Percentiles rank a stretch among this genome's conserved stretches.
These are phyloP conservation scores for Trametes villosa DNA, from an alignment of 768 basidiomycete genomes.

Conservation along the genomic window DNA sequence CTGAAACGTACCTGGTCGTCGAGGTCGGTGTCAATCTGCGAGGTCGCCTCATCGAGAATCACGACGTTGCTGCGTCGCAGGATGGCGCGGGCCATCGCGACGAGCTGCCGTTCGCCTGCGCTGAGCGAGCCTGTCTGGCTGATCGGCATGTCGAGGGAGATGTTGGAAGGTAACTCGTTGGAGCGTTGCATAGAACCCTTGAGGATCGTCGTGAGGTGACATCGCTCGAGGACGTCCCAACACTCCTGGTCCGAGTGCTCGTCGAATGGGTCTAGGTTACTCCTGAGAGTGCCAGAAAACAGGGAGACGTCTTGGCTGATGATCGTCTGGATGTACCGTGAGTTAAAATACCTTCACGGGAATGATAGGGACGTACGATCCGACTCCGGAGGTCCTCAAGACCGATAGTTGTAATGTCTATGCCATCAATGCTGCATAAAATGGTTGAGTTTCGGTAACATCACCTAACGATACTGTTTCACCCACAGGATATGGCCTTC, in stretches of 20 bases:
- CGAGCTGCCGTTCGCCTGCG: constrained; percentile 79
- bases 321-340: constrained; percentile 54
- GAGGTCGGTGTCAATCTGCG: constrained; percentile 71
- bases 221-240: constrained; percentile 64
- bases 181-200: constrained; percentile 22
- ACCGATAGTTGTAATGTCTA: constrained; percentile 70
- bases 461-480: not conserved
- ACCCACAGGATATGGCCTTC: constrained; percentile 62
- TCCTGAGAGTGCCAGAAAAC: constrained; percentile 72
- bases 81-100: constrained; percentile 72
- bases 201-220: constrained; percentile 58
- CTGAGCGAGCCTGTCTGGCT: constrained; percentile 65
- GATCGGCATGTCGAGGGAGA: constrained; percentile 63
- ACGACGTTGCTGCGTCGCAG: constrained; percentile 67
- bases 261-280: constrained; percentile 72
- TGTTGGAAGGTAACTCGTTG: not conserved
- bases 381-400: constrained; percentile 69
- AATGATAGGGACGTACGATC: constrained; percentile 42
- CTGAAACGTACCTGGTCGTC: constrained; percentile 60
- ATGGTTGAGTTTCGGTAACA: not conserved
- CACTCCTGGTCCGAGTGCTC: constrained; percentile 64
- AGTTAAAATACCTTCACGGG: not conserved
- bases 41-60: constrained; percentile 80
- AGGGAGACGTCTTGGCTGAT: constrained; percentile 77
- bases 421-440: constrained; percentile 58